Evolutionary conservation across 192 early-diverging fungal genomes (phyloP).

Genomic region (Coemansia sp.): DNA sequence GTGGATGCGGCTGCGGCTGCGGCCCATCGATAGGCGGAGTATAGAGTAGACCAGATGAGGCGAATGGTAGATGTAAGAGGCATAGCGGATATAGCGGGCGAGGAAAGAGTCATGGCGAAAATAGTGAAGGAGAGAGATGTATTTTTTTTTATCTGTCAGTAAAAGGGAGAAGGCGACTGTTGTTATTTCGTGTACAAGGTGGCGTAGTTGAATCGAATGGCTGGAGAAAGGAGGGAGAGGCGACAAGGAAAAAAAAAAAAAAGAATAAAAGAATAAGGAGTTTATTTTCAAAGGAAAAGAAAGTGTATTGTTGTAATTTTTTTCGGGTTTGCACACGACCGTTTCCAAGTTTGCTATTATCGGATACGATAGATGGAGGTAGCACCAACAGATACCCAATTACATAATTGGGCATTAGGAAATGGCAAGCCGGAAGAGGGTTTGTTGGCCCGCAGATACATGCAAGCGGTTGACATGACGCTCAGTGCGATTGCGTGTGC

Average conservation of each 20-base stretch:
- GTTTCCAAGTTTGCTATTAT: neutral
- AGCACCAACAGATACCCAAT: neutral
- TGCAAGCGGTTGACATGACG: constrained; percentile 1
- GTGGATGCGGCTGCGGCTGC: neutral
- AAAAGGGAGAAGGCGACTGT: neutral
- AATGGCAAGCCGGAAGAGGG: constrained; percentile 20
- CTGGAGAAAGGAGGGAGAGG: neutral
- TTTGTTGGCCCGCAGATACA: constrained; percentile 26
- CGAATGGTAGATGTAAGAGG: constrained; percentile 1
- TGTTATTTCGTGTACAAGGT: neutral
- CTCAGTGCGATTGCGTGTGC: constrained; percentile 4
- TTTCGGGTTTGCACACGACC: neutral
- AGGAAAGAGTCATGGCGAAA: constrained; percentile 1
- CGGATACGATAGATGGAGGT: neutral
- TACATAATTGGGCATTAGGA: neutral
- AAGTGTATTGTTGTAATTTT: neutral
- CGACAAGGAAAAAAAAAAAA: neutral
- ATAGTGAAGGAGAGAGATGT: neutral
- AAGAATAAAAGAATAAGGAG: neutral
- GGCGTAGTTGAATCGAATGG: constrained; percentile 5
- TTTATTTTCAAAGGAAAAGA: constrained; percentile 5
- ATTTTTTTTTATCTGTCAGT: too few relatives aligned
- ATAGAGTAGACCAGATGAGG: constrained; percentile 18
- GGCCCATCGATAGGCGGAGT: constrained; percentile 29
- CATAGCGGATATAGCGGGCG: constrained; percentile 2